phyloP scores from a whole-genome alignment of 2,329 filamentous ascomycete species.

The Rhexocercosporidium sp. region DNA sequence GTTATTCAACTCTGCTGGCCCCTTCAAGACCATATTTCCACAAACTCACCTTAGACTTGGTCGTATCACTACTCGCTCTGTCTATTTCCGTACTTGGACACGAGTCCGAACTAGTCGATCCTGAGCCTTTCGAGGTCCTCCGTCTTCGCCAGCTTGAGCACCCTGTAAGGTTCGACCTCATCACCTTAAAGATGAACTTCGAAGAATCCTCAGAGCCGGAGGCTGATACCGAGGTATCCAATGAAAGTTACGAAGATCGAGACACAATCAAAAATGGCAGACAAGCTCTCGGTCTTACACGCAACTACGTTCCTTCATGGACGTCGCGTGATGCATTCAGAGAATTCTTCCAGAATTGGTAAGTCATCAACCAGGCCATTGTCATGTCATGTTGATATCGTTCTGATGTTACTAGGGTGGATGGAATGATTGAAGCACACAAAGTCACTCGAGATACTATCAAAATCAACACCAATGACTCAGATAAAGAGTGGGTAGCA shows the following conservation, averaged over 20 bases:
- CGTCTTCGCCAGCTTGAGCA: too few species aligned
- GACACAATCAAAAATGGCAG: constrained; percentile 1
- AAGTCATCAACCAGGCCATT: background rate
- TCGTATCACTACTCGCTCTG: too few species aligned
- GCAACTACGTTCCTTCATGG: constrained; percentile 21
- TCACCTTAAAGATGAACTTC: constrained; percentile 5
- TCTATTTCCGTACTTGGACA: too few species aligned
- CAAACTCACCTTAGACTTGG: too few species aligned
- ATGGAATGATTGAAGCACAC: constrained; percentile 24
- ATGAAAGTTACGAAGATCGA: constrained; percentile 10
- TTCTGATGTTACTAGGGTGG: constrained; percentile 18
- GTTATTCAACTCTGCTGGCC: too few species aligned
- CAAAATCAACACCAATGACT: constrained; percentile 11
- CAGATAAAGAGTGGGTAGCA: constrained; percentile 11
- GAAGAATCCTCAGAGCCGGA: background rate
- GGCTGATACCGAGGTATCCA: background rate
- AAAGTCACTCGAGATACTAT: constrained; percentile 9
- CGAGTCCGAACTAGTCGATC: too few species aligned
- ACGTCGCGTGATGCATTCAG: constrained; percentile 21
- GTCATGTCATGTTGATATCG: background rate
- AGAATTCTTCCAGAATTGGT: constrained; percentile 34
- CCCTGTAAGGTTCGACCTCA: background rate
- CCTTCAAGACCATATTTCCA: too few species aligned
- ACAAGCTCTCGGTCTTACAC: constrained; percentile 17
- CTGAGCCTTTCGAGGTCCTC: too few species aligned